phyloP scores from a whole-genome alignment of 306 rosid genomes.

The Casuarina cunninghamiana region DNA sequence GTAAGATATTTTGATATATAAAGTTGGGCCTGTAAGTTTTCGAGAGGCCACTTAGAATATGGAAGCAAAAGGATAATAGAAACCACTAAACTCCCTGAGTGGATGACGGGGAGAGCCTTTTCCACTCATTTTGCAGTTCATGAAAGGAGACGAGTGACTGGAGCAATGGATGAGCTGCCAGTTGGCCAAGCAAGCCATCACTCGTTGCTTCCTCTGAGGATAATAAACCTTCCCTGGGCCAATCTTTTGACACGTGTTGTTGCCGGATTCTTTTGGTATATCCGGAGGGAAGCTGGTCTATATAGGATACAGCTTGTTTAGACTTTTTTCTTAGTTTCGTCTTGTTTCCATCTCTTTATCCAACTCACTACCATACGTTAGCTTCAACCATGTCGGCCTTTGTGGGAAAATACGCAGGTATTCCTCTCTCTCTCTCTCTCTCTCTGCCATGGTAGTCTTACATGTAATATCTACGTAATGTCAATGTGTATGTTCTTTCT shows the following conservation, averaged over 20 bases:
- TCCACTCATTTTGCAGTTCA: conserved; percentile 41
- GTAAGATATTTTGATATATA: too few relatives aligned
- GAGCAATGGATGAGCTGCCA: conserved; percentile 42
- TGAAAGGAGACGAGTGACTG: conserved; percentile 17
- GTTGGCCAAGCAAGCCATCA: conserved; percentile 53
- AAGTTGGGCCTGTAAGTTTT: too few relatives aligned
- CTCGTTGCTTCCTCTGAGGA: conserved; percentile 68
- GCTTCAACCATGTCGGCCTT: conserved; percentile 81
- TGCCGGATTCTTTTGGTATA: conserved; percentile 41
- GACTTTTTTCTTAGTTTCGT: conserved; percentile 43
- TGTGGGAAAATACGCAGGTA: conserved; percentile 90
- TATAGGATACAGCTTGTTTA: conserved; percentile 35
- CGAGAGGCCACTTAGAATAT: too few relatives aligned
- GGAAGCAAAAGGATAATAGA: conserved; percentile 11
- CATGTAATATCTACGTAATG: background rate
- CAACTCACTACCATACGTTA: conserved; percentile 6
- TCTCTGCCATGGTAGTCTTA: background rate
- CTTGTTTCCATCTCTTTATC: conserved; percentile 24
- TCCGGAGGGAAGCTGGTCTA: conserved; percentile 48
- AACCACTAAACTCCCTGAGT: conserved; percentile 31
- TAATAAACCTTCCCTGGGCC: conserved; percentile 68
- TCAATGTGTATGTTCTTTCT: background rate
- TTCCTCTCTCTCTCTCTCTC: conserved; percentile 13
- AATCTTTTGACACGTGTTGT: conserved; percentile 58
- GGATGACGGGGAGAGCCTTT: conserved; percentile 36